Evolutionary conservation across 2,329 filamentous ascomycete genomes (phyloP), one percentile per base, ranked within the genome.

Genomic region (Monosporascus sp.): DNA sequence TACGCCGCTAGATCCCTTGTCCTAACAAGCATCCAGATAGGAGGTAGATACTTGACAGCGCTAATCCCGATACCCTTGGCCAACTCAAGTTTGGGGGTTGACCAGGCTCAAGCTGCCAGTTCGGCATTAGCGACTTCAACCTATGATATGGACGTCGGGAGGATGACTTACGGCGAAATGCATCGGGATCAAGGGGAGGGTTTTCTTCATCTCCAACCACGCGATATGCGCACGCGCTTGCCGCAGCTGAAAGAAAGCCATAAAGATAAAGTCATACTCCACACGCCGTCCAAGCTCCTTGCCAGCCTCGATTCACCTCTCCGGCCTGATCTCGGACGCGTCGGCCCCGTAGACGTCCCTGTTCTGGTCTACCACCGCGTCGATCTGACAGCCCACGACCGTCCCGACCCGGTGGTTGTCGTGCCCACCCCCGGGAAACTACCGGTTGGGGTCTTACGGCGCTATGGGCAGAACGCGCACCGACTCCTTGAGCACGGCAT

Each of bases 401-500:
- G 31, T 49, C 44, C 44, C 18, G 58, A 43, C 7, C 47, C 59
- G 22, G 56, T 52, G 11, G 58, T 60, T 2, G 51, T 31, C 37
- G 55, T 4, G 7, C 26, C 26, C n/a, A n/a, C 6, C 7, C 26
- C 26, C 7, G 26, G 28, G 58, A 52, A 35, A 58, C 45, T 37
- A 53, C 38, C 58, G 57, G 51, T 57, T 37, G 44, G 58, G 55
- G 28, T 55, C 50, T 52, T 52, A 40, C 37, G 56, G 44, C 50
- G 55, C 50, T 49, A 55, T 52, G n/a, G 26, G 26, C 26, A 56
- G 20, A 43, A 62, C 41, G 40, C 61, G 56, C 53, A 63, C 55
- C 3, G 55, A 58, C 47, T 62, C 60, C 47, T 56, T 60, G 41
- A 63, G 52, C 24, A 62, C 58, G 43, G 60, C 60, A 3, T 62